Percentiles rank a stretch among this genome's conserved stretches.
These are phyloP conservation scores for Yamadazyma nakazawae DNA, from an alignment of 805 yeast species.

Conservation along the genomic window DNA sequence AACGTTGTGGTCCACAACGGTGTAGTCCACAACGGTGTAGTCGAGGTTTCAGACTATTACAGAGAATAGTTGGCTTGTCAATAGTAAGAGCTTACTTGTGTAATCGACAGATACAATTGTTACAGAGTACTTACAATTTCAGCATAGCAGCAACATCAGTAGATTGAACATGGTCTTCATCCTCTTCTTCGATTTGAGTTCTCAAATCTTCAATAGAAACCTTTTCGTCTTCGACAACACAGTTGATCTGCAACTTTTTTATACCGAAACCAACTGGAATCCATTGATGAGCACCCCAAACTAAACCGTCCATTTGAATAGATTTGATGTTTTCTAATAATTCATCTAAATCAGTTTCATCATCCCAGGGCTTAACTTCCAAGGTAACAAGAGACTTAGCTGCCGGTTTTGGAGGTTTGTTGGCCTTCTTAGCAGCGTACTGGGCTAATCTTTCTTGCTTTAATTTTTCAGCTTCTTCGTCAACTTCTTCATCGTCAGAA, in stretches of 20 bases:
- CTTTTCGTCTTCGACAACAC: slow-evolving; percentile 95
- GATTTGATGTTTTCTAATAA: slow-evolving; percentile 82
- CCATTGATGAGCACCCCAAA: slow-evolving; percentile 97
- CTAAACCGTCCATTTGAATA: slow-evolving; percentile 86
- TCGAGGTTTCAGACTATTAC: too few relatives aligned
- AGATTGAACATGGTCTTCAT: slow-evolving; percentile 99
- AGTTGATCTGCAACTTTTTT: slow-evolving; percentile 97
- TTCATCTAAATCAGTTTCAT: slow-evolving; percentile 93
- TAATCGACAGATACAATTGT: too few relatives aligned
- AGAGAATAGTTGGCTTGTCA: too few relatives aligned
- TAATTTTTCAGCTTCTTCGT: slow-evolving; percentile 94
- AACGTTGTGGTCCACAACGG: too few relatives aligned
- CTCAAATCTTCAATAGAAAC: slow-evolving; percentile 91
- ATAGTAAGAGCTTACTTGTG: too few relatives aligned
- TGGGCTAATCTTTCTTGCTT: slow-evolving; percentile 97
- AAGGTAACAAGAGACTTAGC: slow-evolving; percentile 96
- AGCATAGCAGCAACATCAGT: slow-evolving; percentile 98
- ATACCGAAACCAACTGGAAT: slow-evolving; percentile 99
- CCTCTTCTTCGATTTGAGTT: slow-evolving; percentile 74
- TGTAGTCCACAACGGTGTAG: too few relatives aligned
- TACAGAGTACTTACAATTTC: slow-evolving; percentile 61
- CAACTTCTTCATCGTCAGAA: slow-evolving; percentile 89
- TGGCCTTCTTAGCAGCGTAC: slow-evolving; percentile 96
- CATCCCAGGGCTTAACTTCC: slow-evolving; percentile 99
- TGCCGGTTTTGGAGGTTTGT: slow-evolving; percentile 96